Percentiles rank a stretch among this genome's conserved stretches.
Conservation (phyloP, 2,329 filamentous ascomycete genomes). For the Venturiaceae sp. region DNA sequence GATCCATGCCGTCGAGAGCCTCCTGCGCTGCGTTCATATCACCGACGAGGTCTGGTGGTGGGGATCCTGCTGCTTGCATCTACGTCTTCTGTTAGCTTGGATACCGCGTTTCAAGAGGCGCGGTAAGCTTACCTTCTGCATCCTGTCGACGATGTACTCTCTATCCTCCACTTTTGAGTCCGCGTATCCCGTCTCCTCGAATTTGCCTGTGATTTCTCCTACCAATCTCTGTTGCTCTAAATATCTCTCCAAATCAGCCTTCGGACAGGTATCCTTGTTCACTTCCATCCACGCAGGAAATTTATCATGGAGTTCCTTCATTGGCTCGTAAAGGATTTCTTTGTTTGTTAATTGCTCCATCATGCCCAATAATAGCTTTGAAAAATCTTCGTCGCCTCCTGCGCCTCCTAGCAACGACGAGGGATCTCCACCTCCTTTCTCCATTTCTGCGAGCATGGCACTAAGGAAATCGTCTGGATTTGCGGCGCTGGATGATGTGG, state of each 20-base stretch:
- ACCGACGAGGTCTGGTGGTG: constrained; percentile 82
- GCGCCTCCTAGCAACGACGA: constrained; percentile 30
- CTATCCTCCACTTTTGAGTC: constrained; percentile 74
- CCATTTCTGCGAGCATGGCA: constrained; percentile 88
- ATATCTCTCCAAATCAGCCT: constrained; percentile 70
- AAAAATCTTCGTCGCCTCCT: constrained; percentile 70
- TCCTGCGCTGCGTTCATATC: constrained; percentile 81
- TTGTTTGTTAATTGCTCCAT: constrained; percentile 99
- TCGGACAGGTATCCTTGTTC: constrained; percentile 55
- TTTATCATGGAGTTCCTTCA: constrained; percentile 93
- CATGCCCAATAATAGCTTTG: constrained; percentile 92
- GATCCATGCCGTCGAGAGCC: constrained; percentile 43
- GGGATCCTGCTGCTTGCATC: constrained; percentile 96
- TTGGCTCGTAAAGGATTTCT: constrained; percentile 95
- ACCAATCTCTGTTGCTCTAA: constrained; percentile 72
- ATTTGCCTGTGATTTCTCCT: constrained; percentile 76
- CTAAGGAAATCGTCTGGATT: constrained; percentile 65
- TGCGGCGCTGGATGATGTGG: constrained; percentile 37
- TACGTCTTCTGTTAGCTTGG: constrained; percentile 28
- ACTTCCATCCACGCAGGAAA: constrained; percentile 83
- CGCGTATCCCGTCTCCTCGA: constrained; percentile 71
- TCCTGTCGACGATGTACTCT: constrained; percentile 90
- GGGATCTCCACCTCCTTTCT: constrained; percentile 47
- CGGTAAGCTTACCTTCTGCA: constrained; percentile 71
- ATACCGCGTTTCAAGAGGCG: too few species aligned